Conservation (phyloP, 345 rosid species). For the Gossypioides kirkii region DNA sequence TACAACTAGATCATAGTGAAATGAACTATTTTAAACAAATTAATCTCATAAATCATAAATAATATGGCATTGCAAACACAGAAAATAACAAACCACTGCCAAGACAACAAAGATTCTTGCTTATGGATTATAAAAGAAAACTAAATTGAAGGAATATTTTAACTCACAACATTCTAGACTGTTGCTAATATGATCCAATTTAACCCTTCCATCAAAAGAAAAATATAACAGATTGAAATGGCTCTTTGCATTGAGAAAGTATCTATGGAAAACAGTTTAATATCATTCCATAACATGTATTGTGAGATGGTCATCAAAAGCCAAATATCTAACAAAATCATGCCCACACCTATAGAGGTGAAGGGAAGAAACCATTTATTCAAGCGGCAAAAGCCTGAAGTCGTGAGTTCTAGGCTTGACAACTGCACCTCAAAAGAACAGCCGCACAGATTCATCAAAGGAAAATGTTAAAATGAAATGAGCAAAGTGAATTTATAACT, state of each 20-base stretch:
- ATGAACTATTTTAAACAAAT: background rate
- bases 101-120: background rate
- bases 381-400: conserved; percentile 6
- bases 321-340: background rate
- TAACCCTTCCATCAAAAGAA: background rate
- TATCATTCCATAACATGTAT: background rate
- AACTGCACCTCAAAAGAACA: conserved; percentile 5
- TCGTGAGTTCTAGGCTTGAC: background rate
- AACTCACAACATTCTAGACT: background rate
- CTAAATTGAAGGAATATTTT: background rate
- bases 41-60: background rate
- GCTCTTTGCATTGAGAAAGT: background rate
- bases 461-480: background rate
- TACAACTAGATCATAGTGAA: background rate
- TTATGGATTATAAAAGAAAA: background rate
- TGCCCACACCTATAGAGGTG: background rate
- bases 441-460: background rate
- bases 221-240: background rate
- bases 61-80: background rate
- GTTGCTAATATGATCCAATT: background rate
- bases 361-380: background rate
- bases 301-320: background rate
- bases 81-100: background rate
- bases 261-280: background rate
- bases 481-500: background rate